Evolutionary conservation across 495 filamentous ascomycete genomes (phyloP).

Genomic region (Penicillium goetzii): DNA sequence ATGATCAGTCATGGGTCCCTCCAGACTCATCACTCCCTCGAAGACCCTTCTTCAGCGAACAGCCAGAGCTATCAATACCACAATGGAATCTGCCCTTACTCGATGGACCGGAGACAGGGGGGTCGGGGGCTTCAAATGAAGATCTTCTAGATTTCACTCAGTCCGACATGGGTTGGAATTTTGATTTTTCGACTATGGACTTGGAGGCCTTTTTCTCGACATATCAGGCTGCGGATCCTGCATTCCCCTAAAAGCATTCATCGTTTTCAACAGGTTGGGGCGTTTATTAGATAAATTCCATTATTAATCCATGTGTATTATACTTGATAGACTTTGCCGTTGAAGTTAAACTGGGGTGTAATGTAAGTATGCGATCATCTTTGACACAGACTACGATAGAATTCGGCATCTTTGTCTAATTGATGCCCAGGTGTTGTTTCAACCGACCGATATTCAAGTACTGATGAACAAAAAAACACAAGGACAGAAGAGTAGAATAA

Average conservation of each 20-base stretch:
- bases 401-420: no score
- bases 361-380: no score
- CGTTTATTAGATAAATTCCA: background rate
- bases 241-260: background rate
- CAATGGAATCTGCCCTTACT: conserved; percentile 30
- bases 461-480: no score
- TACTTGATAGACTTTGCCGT: no score
- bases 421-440: no score
- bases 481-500: no score
- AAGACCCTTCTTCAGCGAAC: conserved; percentile 1
- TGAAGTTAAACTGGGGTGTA: no score
- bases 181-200: conserved; percentile 54
- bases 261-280: background rate
- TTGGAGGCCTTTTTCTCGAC: conserved; percentile 48
- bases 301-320: background rate
- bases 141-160: conserved; percentile 48
- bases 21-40: background rate
- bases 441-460: no score
- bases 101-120: conserved; percentile 30
- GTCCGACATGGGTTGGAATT: conserved; percentile 51
- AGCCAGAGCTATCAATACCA: conserved; percentile 26
- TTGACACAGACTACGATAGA: no score
- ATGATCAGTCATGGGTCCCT: background rate
- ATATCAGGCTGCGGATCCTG: conserved; percentile 22
- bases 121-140: conserved; percentile 36